Evolutionary conservation across 805 yeast genomes (phyloP).

Genomic region (Metschnikowia similis): DNA sequence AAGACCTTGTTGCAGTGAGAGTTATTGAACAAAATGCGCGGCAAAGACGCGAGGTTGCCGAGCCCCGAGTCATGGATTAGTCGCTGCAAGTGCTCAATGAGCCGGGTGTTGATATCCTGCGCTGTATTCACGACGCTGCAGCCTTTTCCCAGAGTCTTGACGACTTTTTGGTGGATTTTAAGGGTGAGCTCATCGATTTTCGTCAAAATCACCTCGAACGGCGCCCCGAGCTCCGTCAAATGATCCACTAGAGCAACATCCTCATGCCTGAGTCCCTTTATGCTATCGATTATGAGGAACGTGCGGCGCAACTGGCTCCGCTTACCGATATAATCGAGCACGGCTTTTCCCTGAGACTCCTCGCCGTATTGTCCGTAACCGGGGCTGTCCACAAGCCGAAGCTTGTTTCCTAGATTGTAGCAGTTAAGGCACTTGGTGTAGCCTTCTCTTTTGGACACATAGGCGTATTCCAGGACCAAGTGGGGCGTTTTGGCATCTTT

Average conservation of each 20-base stretch:
- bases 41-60: constrained; percentile 33
- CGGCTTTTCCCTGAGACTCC: constrained; percentile 63
- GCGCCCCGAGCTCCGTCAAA: constrained; percentile 51
- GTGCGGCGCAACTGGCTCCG: constrained; percentile 54
- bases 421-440: constrained; percentile 64
- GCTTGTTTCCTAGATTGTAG: constrained; percentile 58
- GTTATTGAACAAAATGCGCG: constrained; percentile 51
- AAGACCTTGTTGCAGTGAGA: constrained; percentile 34
- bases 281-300: constrained; percentile 58
- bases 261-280: constrained; percentile 52
- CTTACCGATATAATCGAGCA: constrained; percentile 55
- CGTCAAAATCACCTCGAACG: constrained; percentile 73
- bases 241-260: constrained; percentile 53
- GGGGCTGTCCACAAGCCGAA: constrained; percentile 78
- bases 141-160: constrained; percentile 2
- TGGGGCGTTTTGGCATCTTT: constrained; percentile 23
- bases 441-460: constrained; percentile 52
- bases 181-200: constrained; percentile 58
- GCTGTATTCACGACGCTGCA: constrained; percentile 11
- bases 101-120: constrained; percentile 21
- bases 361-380: constrained; percentile 81
- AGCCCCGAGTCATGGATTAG: constrained; percentile 36
- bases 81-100: constrained; percentile 26
- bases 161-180: constrained; percentile 20
- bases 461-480: constrained; percentile 42